Conservation (phyloP, 352 stramenopile genomes). For the Peronospora destructor region DNA sequence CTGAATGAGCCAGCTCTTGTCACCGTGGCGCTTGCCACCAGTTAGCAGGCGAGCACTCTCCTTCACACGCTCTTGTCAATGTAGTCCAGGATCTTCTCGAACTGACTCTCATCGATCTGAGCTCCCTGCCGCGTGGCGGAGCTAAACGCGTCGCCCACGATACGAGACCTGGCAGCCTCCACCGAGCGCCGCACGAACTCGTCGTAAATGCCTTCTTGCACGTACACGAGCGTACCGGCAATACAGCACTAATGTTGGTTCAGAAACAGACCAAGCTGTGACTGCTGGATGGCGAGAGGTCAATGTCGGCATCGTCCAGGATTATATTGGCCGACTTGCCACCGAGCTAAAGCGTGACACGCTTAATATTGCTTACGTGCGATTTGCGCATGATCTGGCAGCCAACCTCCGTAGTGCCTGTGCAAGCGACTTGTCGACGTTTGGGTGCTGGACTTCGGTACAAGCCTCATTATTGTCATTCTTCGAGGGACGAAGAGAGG, state of each 20-base stretch:
- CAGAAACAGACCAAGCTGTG: constrained; percentile 67
- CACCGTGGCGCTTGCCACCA: constrained; percentile 65
- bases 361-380: too few species aligned
- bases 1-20: constrained; percentile 85
- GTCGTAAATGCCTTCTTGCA: constrained; percentile 87
- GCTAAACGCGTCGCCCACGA: constrained; percentile 52
- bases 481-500: too few species aligned
- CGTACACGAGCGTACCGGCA: constrained; percentile 76
- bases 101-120: constrained; percentile 57
- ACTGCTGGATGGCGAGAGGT: constrained; percentile 44
- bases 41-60: constrained; percentile 81
- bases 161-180: constrained; percentile 41
- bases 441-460: too few species aligned
- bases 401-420: constrained; percentile 12
- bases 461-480: too few species aligned
- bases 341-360: too few species aligned
- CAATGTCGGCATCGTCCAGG: constrained; percentile 29
- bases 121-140: constrained; percentile 39
- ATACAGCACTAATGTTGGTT: constrained; percentile 87
- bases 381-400: too few species aligned
- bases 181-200: constrained; percentile 70
- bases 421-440: constrained; percentile 87
- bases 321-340: too few species aligned
- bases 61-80: constrained; percentile 62
- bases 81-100: constrained; percentile 84